Evolutionary conservation across 2,329 filamentous ascomycete species (phyloP), one percentile per base, ranked within the genome.

Genomic region (Onygenales sp.): DNA sequence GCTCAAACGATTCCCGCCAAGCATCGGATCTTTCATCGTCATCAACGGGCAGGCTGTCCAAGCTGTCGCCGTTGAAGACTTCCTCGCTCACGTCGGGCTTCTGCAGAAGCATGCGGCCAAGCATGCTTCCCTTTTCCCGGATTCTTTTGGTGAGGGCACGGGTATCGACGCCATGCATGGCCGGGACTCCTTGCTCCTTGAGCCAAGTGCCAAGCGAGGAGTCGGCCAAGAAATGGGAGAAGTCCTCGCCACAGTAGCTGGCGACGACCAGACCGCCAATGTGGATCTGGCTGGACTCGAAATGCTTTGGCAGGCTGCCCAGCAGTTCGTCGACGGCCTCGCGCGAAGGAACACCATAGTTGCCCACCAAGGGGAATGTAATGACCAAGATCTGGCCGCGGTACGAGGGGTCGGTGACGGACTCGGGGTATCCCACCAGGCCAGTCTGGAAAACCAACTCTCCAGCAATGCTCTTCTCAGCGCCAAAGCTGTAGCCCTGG

Each of bases 401-500:
- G 76, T 92, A 92, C 17, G 87, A 92, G 51, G 87, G 87, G 65
- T 92, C 87, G 65, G 87, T 91, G 79, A 92, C 84, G 47, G 87
- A 94, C 78, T 98, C 93, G 43, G 93, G 91, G 71, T 98, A 98
- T 67, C 93, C 93, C 63, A 97, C 93, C 91, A 97, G 95, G 73
- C 93, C 93, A 55, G 93, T 98, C 80, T 97, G 92, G 78, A 98
- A 98, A 74, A 98, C 93, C 70, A 98, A 80, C 79, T 98, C 93
- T 71, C 93, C 93, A 61, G 92, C 87, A 66, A 94, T 84, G 76
- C 89, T 95, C 81, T 91, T 95, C 67, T 89, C 80, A 59, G 92
- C 91, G 73, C 93, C 93, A 70, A 98, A 98, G 80, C 90, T 95
- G 78, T 89, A 90, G 63, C 93, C 93, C 70, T 94, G 88, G 78